Base-by-base conservation (phyloP, 805 yeast genomes). In the Groenewaldozyma tartarivorans region DNA sequence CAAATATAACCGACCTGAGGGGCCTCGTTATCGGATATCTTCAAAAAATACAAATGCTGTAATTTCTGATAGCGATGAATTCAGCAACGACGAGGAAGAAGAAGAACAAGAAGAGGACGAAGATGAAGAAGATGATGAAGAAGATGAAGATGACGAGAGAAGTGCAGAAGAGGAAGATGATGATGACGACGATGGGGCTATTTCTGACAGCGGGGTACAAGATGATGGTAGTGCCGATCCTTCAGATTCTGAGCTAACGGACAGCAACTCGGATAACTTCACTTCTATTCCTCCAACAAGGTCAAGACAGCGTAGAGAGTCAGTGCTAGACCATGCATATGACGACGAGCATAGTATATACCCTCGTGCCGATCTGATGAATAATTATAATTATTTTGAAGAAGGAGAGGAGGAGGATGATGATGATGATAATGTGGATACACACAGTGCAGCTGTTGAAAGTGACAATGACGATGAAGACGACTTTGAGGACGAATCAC, bases 361-460 rank as follows among this genome's bases (percentile, higher is more conserved):
- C 21, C 29, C 35, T 17, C 22, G 40, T 4, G 30, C 40, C 11
- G 16, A 15, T 5, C 16, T 16, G 6, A 24, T 15, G 5, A 19
- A 27, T 6, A 21, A 33, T 32, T 30, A 20, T 7, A 31, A 19
- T 20, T 38, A 24, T 31, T 21, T 21, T 30, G 22, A 20, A n/a
- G 21, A 33, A 36, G 18, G 24, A 38, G 4, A 27, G 39, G 66
- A 24, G 29, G 29, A 24, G 29, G 29, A 24, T 24, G 29, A 66
- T 16, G 61, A 65, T 48, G 65, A 60, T 43, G 61, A 62, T 40
- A 69, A 66, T 42, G 73, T 66, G 37, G 64, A 66, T 39, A 44
- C 40, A 35, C 49, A 60, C 6, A 65, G 67, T 35, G 74, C 74
- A 35, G 83, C 76, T 53, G 82, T 75, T 56, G 65, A 59, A 35